Base-by-base conservation (phyloP, 768 basidiomycete genomes). In the Russula brevipes region DNA sequence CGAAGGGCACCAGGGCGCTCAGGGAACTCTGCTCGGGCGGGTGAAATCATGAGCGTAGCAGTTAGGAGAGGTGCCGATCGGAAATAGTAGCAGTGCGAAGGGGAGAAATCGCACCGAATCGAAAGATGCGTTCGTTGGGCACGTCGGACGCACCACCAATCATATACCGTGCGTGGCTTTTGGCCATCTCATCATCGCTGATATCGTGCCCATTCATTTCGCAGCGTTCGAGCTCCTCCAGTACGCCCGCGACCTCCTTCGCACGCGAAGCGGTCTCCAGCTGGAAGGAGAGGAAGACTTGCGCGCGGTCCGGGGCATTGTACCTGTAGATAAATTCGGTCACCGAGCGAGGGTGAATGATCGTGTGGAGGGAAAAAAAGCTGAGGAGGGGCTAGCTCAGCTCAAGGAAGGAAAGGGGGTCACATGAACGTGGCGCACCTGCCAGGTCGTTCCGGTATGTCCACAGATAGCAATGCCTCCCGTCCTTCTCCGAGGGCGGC, bases 291-390 rank as follows among this genome's bases (percentile, higher is more conserved):
- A 95, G 77, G 75, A 97, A 86, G 65, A 98, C 86, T 66, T 90
- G 90, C 8, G 96, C 97, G 55, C 81, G 76, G 44, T 84, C 81
- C 0, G 84, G 79, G 5, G 85, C 81, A 70, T 84, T 89, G 73
- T 88, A 96, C 33, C 97, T 88, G 75, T 99, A 99, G 46, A 90
- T 84, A 72, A 98, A 98, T 73, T 99, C 97, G 10, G 97, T 98
- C 31, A 97, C 87, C 1, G 91, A 84, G 57, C 96, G 87, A 10
- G 94, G 95, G 72, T 93, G 87, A 64, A 98, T 93, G 66, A 88
- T 74, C 24, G 85, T 85, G 74, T 98, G 91, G 50, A 98, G 81
- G 3, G 84, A 83, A 68, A 96, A 77, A 76, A 98, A 99, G 69
- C 95, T 98, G 69, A 31, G 44, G 50, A 38, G 35, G n/a, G n/a